Evolutionary conservation across 2,329 filamentous ascomycete genomes (phyloP), one percentile per base, ranked within the genome.

Genomic region (Pseudopithomyces chartarum): DNA sequence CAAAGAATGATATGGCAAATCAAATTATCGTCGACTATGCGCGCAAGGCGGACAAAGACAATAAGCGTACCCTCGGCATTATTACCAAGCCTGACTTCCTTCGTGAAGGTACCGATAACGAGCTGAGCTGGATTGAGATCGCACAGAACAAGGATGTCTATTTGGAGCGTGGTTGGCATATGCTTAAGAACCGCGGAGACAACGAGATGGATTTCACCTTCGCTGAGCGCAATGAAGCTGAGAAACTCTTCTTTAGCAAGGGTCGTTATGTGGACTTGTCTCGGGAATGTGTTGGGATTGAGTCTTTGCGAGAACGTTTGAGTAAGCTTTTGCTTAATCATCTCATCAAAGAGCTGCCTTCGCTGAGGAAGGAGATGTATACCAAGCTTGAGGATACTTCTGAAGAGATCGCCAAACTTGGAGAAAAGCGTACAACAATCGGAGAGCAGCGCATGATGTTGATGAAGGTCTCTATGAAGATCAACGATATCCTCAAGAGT

Each of bases 81-180:
- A 80, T 87, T 53, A 87, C 84, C 0, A 87, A 86, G 62, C 81
- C 82, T 0, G 84, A 87, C 57, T 67, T 71, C 2, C 67, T 82
- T 0, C 64, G 62, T 0, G 51, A 69, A 0, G 78, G 76, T 0
- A 77, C 76, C 0, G 68, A 71, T 0, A 76, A 78, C 5, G 79
- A 85, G 55, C 59, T 54, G 1, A 67, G 58, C 1, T 83, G 77
- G 56, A 59, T 81, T 17, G 65, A 75, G 6, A 56, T 80, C 0
- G 76, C 74, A 0, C 67, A 69, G 51, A 80, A 80, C 59, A 67
- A 74, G 20, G 67, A 79, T 44, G 69, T 79, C 40, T 62, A 67
- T 13, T 69, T 81, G 19, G 63, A 75, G 32, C 76, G 81, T 0
- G 83, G 83, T 0, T 86, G 82, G 83, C 82, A 86, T 59, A 77